Percentiles rank a stretch among this genome's conserved stretches.
Evolutionary conservation across 495 filamentous ascomycete genomes (phyloP).

Genomic region (Aspergillus sclerotioniger): DNA sequence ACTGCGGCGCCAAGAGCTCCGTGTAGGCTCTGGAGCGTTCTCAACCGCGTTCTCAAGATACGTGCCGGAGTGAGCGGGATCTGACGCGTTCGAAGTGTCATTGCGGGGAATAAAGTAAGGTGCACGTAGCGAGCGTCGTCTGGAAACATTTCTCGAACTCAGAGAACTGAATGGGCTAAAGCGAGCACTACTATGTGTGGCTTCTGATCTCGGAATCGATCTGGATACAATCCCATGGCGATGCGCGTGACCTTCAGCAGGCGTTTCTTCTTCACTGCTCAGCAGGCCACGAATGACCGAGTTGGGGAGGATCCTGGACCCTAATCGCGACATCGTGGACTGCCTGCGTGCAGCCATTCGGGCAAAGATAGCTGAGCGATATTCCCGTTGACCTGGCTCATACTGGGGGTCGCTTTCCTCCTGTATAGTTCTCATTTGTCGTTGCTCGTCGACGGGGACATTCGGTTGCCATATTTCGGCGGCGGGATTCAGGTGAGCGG

Average conservation of each 20-base stretch:
- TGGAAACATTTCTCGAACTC: constrained; percentile 37
- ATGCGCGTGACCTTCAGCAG: constrained; percentile 50
- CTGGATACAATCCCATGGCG: constrained; percentile 46
- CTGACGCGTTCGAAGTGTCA: constrained; percentile 29
- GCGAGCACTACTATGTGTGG: constrained; percentile 34
- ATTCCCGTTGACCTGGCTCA: constrained; percentile 29
- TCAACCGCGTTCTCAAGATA: constrained; percentile 27
- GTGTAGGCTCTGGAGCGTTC: constrained; percentile 29
- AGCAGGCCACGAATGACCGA: constrained; percentile 45
- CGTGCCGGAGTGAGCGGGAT: constrained; percentile 22
- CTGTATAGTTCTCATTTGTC: constrained; percentile 36
- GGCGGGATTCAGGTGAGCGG: constrained; percentile 10
- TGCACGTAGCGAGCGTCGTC: constrained; percentile 37
- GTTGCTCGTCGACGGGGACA: constrained; percentile 16
- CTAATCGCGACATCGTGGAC: constrained; percentile 51
- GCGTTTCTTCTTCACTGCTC: constrained; percentile 47
- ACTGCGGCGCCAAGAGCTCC: constrained; percentile 44
- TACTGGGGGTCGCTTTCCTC: constrained; percentile 31
- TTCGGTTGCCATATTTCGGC: constrained; percentile 26
- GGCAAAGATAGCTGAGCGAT: constrained; percentile 36
- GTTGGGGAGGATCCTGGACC: constrained; percentile 51
- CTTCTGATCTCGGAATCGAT: constrained; percentile 38
- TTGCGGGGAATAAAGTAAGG: constrained; percentile 42
- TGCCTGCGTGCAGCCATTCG: constrained; percentile 48
- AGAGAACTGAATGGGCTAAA: constrained; percentile 46